Evolutionary conservation across 768 basidiomycete genomes (phyloP).

Genomic region (Macrolepiota fuliginosa): DNA sequence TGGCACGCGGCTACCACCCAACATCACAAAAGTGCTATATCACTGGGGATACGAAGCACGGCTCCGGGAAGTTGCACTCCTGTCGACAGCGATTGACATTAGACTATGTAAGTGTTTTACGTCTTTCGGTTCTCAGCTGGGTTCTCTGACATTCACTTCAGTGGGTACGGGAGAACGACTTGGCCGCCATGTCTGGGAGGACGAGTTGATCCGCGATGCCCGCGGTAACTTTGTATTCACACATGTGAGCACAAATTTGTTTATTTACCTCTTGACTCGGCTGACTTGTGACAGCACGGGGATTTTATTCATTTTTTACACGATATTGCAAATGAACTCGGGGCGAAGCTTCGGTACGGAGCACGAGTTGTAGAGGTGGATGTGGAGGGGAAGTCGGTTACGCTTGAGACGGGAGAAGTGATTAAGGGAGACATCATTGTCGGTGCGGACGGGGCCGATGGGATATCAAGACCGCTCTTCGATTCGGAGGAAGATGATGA

Average conservation of each 20-base stretch:
- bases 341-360: conserved; percentile 40
- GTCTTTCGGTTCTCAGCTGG: not conserved
- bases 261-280: too few relatives aligned
- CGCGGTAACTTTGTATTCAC: conserved; percentile 35
- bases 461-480: conserved; percentile 34
- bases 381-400: conserved; percentile 26
- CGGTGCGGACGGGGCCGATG: conserved; percentile 52
- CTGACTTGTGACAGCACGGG: too few relatives aligned
- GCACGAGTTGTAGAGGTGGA: conserved; percentile 29
- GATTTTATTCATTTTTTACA: conserved; percentile 51
- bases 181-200: conserved; percentile 49
- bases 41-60: conserved; percentile 48
- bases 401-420: conserved; percentile 36
- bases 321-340: conserved; percentile 39
- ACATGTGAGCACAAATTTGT: conserved; percentile 36
- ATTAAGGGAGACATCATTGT: conserved; percentile 50
- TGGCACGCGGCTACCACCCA: conserved; percentile 42
- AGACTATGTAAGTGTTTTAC: conserved; percentile 13
- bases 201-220: conserved; percentile 47
- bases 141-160: conserved; percentile 18
- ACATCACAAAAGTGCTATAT: conserved; percentile 52
- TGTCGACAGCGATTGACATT: conserved; percentile 24
- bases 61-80: conserved; percentile 18
- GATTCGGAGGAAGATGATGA: conserved; percentile 27
- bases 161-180: conserved; percentile 49